Evolutionary conservation across 805 yeast genomes (phyloP).

Genomic region (Cyberlindnera xishuangbannaensis): DNA sequence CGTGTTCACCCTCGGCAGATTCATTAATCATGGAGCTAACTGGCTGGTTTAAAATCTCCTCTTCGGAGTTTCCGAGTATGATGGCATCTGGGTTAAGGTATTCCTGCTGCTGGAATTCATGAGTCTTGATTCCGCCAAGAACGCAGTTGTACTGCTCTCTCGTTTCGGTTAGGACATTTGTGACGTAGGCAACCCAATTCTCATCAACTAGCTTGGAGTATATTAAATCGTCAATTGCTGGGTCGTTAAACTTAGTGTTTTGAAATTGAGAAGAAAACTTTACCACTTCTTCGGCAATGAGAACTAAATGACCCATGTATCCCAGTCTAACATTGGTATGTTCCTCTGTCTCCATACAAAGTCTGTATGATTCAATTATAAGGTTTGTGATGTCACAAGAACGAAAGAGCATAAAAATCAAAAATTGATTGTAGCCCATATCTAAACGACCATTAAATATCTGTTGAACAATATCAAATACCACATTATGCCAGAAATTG

Average conservation of each 20-base stretch:
- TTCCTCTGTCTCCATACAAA: constrained; percentile 55
- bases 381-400: constrained; percentile 52
- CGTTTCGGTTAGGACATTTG: constrained; percentile 68
- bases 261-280: constrained; percentile 52
- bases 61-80: constrained; percentile 24
- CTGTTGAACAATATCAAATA: constrained; percentile 78
- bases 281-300: constrained; percentile 94
- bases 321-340: constrained; percentile 70
- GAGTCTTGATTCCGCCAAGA: constrained; percentile 53
- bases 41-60: constrained; percentile 23
- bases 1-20: not conserved
- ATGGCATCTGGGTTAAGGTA: constrained; percentile 22
- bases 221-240: constrained; percentile 22
- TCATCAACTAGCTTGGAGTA: constrained; percentile 30
- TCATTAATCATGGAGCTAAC: too few relatives aligned
- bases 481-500: constrained; percentile 80
- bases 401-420: constrained; percentile 56
- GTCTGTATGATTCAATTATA: constrained; percentile 59
- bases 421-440: constrained; percentile 65
- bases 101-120: constrained; percentile 21
- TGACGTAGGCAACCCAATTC: constrained; percentile 71
- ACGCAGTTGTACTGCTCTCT: constrained; percentile 85
- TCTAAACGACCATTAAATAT: constrained; percentile 70
- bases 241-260: constrained; percentile 21
- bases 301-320: constrained; percentile 91